Conservation (phyloP, 2,329 filamentous ascomycete genomes). For the Cordyceps javanica region DNA sequence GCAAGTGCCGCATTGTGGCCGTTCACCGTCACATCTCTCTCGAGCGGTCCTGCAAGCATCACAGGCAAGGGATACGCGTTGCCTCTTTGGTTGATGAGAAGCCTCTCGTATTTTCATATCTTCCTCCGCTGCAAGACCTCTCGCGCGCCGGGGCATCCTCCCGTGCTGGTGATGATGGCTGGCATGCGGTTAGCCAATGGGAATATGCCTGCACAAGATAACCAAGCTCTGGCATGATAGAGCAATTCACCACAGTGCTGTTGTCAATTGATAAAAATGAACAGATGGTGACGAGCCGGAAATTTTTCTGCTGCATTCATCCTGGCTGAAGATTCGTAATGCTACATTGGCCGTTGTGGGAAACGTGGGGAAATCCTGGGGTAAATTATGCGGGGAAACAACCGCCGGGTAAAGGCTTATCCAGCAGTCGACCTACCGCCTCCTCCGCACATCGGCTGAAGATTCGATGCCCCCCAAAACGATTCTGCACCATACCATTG, state of each 20-base stretch:
- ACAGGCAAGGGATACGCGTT: constrained; percentile 62
- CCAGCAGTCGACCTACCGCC: constrained; percentile 8
- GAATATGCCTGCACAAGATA: background rate
- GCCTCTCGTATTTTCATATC: constrained; percentile 19
- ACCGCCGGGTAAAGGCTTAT: constrained; percentile 19
- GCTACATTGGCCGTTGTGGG: background rate
- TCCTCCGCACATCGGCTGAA: background rate
- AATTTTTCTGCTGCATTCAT: background rate
- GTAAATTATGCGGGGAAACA: background rate
- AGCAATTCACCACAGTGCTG: background rate
- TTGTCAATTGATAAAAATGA: background rate
- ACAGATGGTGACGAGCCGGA: background rate
- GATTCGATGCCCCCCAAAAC: background rate
- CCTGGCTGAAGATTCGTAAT: background rate
- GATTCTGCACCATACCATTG: background rate
- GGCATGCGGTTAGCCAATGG: background rate
- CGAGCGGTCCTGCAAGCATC: constrained; percentile 61
- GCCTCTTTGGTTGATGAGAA: constrained; percentile 42
- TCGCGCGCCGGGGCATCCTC: constrained; percentile 35
- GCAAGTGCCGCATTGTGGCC: constrained; percentile 63
- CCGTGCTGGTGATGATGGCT: background rate
- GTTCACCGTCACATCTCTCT: constrained; percentile 66
- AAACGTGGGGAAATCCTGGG: constrained; percentile 5
- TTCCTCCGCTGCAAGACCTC: constrained; percentile 21
- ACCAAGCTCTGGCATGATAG: background rate